Conservation (phyloP, 2,329 filamentous ascomycete species). For the Penicillium aurantiogriseum region DNA sequence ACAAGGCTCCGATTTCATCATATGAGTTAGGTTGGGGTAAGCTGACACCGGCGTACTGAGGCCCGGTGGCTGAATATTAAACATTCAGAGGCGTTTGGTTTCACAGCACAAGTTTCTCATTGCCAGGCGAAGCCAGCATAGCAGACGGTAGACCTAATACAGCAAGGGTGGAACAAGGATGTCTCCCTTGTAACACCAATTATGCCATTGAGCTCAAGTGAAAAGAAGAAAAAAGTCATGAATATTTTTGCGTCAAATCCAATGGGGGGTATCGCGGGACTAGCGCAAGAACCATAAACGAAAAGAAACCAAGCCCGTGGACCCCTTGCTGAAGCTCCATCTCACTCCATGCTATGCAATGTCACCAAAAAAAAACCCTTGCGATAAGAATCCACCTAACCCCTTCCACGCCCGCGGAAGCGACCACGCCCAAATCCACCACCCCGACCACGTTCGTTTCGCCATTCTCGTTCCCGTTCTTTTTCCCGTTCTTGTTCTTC, state of each 20-base stretch:
- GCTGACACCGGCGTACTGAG: neutral
- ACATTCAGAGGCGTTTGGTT: neutral
- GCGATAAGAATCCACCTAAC: constrained; percentile 18
- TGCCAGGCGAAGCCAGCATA: neutral
- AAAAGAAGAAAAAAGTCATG: neutral
- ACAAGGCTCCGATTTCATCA: neutral
- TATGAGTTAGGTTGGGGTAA: neutral
- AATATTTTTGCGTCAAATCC: constrained; percentile 8
- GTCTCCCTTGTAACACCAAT: neutral
- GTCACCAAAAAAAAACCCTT: constrained; percentile 3
- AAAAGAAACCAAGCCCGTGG: neutral
- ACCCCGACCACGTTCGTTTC: constrained; percentile 52
- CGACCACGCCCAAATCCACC: constrained; percentile 46
- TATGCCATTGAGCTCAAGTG: neutral
- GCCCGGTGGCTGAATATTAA: neutral
- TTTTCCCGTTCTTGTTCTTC: constrained; percentile 60
- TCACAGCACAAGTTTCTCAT: neutral
- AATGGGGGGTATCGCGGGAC: constrained; percentile 10
- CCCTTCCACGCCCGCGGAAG: constrained; percentile 49
- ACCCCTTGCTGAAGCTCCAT: constrained; percentile 1
- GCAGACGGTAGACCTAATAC: neutral
- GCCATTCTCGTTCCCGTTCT: constrained; percentile 55
- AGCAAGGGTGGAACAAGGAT: neutral
- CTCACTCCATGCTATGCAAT: constrained; percentile 14
- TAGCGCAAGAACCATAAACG: constrained; percentile 7